These are phyloP conservation scores for Karstenula rhodostoma DNA, from an alignment of 2,329 filamentous ascomycete species.

Conservation along the genomic window DNA sequence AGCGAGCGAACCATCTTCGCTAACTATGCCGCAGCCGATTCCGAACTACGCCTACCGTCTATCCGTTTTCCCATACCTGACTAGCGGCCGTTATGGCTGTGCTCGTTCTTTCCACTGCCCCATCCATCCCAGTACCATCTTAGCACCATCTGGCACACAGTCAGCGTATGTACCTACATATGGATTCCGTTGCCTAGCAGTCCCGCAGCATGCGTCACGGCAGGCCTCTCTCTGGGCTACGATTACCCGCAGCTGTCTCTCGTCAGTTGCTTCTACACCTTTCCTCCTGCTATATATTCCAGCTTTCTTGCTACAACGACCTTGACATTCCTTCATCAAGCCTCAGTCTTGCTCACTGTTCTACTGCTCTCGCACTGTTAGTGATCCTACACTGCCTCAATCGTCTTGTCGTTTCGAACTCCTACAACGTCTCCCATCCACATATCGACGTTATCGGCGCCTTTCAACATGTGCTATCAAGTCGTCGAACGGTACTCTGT, in stretches of 20 bases:
- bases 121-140: slow-evolving; percentile 40
- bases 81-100: slow-evolving; percentile 47
- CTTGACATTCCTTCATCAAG: slow-evolving; percentile 23
- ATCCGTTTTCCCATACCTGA: slow-evolving; percentile 35
- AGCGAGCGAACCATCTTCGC: slow-evolving; percentile 35
- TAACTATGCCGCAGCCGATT: slow-evolving; percentile 39
- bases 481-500: slow-evolving; percentile 85
- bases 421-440: slow-evolving; percentile 8
- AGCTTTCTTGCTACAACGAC: slow-evolving; percentile 30
- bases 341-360: slow-evolving; percentile 22
- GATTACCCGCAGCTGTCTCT: slow-evolving; percentile 32
- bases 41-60: slow-evolving; percentile 30
- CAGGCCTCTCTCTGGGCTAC: slow-evolving; percentile 39
- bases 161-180: slow-evolving; percentile 47
- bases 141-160: slow-evolving; percentile 38
- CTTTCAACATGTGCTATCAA: slow-evolving; percentile 78
- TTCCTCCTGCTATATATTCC: slow-evolving; percentile 45
- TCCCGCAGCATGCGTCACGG: slow-evolving; percentile 41
- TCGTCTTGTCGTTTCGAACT: slow-evolving; percentile 14
- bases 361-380: slow-evolving; percentile 19
- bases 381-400: slow-evolving; percentile 22
- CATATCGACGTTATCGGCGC: slow-evolving; percentile 6
- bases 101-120: slow-evolving; percentile 40
- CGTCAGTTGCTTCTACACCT: slow-evolving; percentile 21
- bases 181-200: slow-evolving; percentile 45